Conservation (phyloP, 2,329 filamentous ascomycete species). For the Helicocarpus griseus region DNA sequence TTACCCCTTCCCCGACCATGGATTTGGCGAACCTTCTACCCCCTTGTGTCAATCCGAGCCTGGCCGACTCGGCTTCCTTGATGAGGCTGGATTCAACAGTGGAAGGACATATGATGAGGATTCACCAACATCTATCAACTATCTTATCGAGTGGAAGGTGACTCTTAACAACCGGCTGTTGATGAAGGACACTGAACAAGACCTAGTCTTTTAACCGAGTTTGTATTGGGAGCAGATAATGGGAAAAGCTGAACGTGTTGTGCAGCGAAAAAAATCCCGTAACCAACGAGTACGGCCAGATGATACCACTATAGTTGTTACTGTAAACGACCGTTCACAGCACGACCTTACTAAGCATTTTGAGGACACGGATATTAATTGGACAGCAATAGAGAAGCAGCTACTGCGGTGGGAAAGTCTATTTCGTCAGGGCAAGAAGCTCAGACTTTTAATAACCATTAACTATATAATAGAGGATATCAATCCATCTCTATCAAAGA, state of each 20-base stretch:
- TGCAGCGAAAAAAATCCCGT: too few relatives aligned
- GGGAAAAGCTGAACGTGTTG: too few relatives aligned
- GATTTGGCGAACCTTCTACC: too few relatives aligned
- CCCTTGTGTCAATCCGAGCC: neutral
- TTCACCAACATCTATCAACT: neutral
- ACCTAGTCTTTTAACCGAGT: too few relatives aligned
- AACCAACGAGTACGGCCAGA: too few relatives aligned
- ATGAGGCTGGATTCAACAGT: neutral
- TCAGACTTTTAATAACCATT: slow-evolving; percentile 21
- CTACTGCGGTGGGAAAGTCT: slow-evolving; percentile 17
- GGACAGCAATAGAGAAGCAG: slow-evolving; percentile 21
- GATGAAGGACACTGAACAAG: too few relatives aligned
- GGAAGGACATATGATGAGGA: neutral
- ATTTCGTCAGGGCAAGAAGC: slow-evolving; percentile 21
- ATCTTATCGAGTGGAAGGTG: neutral
- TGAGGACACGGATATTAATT: slow-evolving; percentile 20
- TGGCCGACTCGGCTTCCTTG: neutral
- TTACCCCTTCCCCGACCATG: too few relatives aligned
- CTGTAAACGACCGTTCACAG: slow-evolving; percentile 19
- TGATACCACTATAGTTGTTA: slow-evolving; percentile 14
- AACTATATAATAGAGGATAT: slow-evolving; percentile 21
- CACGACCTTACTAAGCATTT: slow-evolving; percentile 22
- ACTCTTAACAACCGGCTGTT: too few relatives aligned
- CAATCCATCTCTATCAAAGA: neutral
- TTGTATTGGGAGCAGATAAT: too few relatives aligned